phyloP scores from a whole-genome alignment of 202 grass and related monocot species.

The Cymbopogon flexuosus region DNA sequence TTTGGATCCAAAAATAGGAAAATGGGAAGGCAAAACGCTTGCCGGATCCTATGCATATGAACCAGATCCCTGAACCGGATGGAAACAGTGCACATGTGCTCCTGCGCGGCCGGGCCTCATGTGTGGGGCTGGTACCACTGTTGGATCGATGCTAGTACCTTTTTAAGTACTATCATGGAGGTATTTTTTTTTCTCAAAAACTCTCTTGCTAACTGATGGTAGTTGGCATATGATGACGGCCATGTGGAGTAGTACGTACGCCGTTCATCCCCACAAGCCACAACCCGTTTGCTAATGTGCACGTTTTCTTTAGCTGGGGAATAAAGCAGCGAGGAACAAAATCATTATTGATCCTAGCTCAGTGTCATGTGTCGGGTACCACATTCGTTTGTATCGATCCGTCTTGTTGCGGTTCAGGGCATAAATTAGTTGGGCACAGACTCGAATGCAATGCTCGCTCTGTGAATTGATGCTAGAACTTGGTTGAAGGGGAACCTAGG shows the following conservation, averaged over 20 bases:
- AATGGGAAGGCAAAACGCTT: background rate
- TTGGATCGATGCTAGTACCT: conserved; percentile 1
- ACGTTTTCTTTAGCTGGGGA: conserved; percentile 26
- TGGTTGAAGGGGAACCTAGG: background rate
- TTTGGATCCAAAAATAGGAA: background rate
- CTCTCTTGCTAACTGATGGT: conserved; percentile 10
- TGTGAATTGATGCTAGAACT: background rate
- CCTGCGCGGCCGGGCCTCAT: background rate
- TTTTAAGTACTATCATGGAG: conserved; percentile 5
- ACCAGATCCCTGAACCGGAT: background rate
- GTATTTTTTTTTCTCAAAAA: background rate
- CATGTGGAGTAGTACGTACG: background rate
- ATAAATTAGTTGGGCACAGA: background rate
- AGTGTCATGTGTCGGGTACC: background rate
- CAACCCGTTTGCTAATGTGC: background rate
- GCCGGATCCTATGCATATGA: background rate
- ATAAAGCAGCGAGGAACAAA: background rate
- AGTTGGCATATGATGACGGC: background rate
- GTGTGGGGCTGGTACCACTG: conserved; percentile 13
- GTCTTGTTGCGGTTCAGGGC: background rate
- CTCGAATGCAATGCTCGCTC: too few species aligned
- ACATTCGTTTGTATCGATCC: background rate
- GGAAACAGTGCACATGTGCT: conserved; percentile 37
- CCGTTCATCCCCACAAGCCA: background rate
- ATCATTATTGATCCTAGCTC: background rate